phyloP scores from a whole-genome alignment of 768 basidiomycete species.

The Mycena belliarum region DNA sequence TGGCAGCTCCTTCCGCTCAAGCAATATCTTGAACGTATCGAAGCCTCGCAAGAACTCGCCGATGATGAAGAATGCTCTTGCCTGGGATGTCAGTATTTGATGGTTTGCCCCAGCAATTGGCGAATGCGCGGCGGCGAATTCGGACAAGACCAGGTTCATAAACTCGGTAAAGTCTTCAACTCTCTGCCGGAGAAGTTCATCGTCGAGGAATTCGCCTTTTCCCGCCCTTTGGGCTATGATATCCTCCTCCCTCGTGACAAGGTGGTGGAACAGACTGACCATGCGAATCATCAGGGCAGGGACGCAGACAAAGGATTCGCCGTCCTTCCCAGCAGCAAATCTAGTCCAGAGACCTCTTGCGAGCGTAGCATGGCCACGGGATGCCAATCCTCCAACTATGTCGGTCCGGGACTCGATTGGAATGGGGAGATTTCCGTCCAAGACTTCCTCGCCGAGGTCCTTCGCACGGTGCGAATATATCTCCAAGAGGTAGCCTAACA shows the following conservation, averaged over 20 bases:
- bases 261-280: constrained; percentile 46
- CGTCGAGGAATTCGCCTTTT: constrained; percentile 1
- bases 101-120: constrained; percentile 52
- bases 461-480: constrained; percentile 48
- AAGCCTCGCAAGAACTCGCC: constrained; percentile 51
- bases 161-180: constrained; percentile 38
- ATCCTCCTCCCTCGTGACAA: constrained; percentile 24
- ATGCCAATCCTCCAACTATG: constrained; percentile 50
- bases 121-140: constrained; percentile 43
- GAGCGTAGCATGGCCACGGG: constrained; percentile 45
- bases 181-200: constrained; percentile 13
- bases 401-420: constrained; percentile 45
- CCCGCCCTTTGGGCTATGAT: constrained; percentile 7
- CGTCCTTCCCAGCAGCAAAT: constrained; percentile 46
- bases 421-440: constrained; percentile 41
- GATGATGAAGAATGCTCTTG: constrained; percentile 61
- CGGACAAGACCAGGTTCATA: constrained; percentile 43
- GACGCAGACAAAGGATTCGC: constrained; percentile 42
- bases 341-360: constrained; percentile 61
- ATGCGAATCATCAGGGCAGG: constrained; percentile 49
- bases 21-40: constrained; percentile 44
- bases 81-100: constrained; percentile 56
- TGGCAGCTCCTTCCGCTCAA: constrained; percentile 52
- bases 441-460: constrained; percentile 49
- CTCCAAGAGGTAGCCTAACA: constrained; percentile 50